A percentile compares a stretch with the other conserved stretches of the same genome.
Evolutionary conservation across 2,329 filamentous ascomycete genomes (phyloP).

Genomic region (Bipolaris sorokiniana): DNA sequence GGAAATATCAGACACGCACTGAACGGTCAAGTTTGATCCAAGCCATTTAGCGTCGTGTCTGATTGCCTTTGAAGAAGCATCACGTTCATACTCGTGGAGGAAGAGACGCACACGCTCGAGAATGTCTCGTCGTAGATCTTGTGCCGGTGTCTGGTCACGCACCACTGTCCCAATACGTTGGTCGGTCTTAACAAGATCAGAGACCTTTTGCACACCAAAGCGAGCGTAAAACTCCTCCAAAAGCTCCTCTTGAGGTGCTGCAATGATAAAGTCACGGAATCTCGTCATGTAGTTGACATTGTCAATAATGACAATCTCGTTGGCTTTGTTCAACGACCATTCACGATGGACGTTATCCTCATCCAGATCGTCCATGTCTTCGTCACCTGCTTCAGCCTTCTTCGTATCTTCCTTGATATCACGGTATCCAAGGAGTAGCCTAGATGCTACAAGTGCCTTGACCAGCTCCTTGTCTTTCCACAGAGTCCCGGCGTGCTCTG

Average conservation of each 20-base stretch:
- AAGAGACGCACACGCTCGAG: conserved; percentile 89
- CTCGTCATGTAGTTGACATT: conserved; percentile 68
- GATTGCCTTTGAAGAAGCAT: conserved; percentile 64
- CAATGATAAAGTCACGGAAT: conserved; percentile 84
- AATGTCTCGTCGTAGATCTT: conserved; percentile 77
- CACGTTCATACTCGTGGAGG: conserved; percentile 78
- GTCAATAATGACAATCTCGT: conserved; percentile 73
- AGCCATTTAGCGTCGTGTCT: conserved; percentile 90
- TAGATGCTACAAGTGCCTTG: conserved; percentile 73
- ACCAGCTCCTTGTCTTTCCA: conserved; percentile 82
- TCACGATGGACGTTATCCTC: conserved; percentile 64
- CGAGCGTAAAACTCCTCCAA: conserved; percentile 84
- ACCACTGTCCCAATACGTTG: conserved; percentile 71
- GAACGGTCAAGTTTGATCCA: conserved; percentile 80
- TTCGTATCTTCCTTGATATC: conserved; percentile 68
- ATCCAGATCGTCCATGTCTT: conserved; percentile 54
- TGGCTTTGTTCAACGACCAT: conserved; percentile 76
- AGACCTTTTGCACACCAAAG: conserved; percentile 79
- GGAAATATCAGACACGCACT: conserved; percentile 77
- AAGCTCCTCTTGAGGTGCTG: conserved; percentile 85
- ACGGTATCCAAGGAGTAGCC: conserved; percentile 83
- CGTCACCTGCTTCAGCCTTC: conserved; percentile 43
- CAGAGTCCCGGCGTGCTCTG: conserved; percentile 71
- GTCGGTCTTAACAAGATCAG: conserved; percentile 78
- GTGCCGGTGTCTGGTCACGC: conserved; percentile 71